Percentiles rank a stretch among this genome's conserved stretches.
Evolutionary conservation across 345 rosid species (phyloP).

Genomic region (Rhodamnia argentea): DNA sequence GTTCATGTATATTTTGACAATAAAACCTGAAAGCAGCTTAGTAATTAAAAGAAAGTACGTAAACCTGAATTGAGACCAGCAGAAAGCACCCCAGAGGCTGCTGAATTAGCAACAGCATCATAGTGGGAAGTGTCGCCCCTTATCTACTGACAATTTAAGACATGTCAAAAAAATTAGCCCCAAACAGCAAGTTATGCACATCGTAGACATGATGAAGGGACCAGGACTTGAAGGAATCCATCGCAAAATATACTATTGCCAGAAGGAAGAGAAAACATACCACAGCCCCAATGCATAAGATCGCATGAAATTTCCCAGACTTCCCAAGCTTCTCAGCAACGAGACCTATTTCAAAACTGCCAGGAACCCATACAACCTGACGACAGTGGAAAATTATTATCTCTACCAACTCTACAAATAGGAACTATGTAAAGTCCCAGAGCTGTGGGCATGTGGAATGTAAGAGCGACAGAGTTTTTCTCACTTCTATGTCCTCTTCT

Average conservation of each 20-base stretch:
- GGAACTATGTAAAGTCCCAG: not conserved
- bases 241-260: not conserved
- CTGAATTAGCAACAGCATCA: constrained; percentile 96
- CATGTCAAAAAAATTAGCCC: not conserved
- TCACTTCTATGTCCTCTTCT: constrained; percentile 78
- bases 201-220: not conserved
- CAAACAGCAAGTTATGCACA: not conserved
- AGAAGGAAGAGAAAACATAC: constrained; percentile 29
- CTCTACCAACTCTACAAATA: not conserved
- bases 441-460: not conserved
- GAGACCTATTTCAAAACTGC: constrained; percentile 73
- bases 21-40: not conserved
- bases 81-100: constrained; percentile 94
- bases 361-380: constrained; percentile 98
- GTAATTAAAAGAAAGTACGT: not conserved
- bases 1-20: not conserved
- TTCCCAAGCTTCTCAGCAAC: constrained; percentile 75
- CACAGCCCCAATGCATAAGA: constrained; percentile 96
- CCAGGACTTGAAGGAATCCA: not conserved
- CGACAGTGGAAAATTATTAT: not conserved
- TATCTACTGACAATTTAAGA: constrained; percentile 29
- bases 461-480: not conserved
- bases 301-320: constrained; percentile 57
- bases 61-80: constrained; percentile 91
- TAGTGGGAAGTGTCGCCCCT: constrained; percentile 95